phyloP scores from a whole-genome alignment of 2,329 filamentous ascomycete genomes.

The Fusarium algeriense region DNA sequence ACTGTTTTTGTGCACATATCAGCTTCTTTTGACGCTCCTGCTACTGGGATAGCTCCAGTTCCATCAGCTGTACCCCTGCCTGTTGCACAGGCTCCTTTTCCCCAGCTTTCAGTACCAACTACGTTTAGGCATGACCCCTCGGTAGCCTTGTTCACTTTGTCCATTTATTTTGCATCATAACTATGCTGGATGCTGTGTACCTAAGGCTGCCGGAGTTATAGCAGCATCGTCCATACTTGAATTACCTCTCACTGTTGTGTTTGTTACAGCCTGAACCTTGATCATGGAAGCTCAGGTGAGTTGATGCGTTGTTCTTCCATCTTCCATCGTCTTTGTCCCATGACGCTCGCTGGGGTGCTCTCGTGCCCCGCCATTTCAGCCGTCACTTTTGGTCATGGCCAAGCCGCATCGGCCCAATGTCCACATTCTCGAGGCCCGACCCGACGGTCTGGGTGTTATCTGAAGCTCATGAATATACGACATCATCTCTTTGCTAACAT shows the following conservation, averaged over 20 bases:
- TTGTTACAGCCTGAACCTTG: slow-evolving; percentile 40
- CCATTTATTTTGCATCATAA: slow-evolving; percentile 48
- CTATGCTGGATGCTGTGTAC: slow-evolving; percentile 58
- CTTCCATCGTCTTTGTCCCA: slow-evolving; percentile 32
- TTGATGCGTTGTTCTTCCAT: slow-evolving; percentile 32
- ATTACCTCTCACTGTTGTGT: slow-evolving; percentile 10
- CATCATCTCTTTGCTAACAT: slow-evolving; percentile 23
- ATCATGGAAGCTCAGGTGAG: slow-evolving; percentile 64
- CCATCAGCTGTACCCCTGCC: slow-evolving; percentile 24
- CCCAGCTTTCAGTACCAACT: slow-evolving; percentile 35
- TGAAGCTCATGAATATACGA: slow-evolving; percentile 21
- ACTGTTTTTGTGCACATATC: slow-evolving; percentile 7
- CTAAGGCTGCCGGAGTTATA: slow-evolving; percentile 59
- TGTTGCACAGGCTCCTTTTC: slow-evolving; percentile 26
- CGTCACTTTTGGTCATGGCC: slow-evolving; percentile 37
- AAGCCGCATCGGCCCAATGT: slow-evolving; percentile 42
- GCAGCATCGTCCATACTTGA: slow-evolving; percentile 52
- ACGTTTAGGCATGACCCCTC: slow-evolving; percentile 55
- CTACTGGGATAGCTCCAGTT: slow-evolving; percentile 17
- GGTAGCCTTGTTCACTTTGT: slow-evolving; percentile 55
- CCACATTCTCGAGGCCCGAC: slow-evolving; percentile 26
- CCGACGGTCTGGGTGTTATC: slow-evolving; percentile 18
- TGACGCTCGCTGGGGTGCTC: slow-evolving; percentile 40
- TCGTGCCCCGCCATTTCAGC: slow-evolving; percentile 49
- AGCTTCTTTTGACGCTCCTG: slow-evolving; percentile 1